Base-by-base conservation (phyloP, 352 stramenopile species). In the Phytophthora pisi region DNA sequence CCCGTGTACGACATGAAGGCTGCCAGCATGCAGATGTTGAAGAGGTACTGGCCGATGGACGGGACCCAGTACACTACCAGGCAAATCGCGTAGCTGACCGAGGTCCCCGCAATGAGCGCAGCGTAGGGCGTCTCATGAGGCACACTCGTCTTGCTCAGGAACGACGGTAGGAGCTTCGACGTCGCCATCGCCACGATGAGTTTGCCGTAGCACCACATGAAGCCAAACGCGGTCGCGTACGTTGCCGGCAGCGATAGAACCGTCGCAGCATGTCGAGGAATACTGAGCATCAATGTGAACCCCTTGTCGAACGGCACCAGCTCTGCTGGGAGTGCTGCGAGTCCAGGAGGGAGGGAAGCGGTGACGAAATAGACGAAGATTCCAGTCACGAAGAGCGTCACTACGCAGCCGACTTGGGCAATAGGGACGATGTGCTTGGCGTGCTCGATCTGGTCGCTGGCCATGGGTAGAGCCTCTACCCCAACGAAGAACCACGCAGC, bases 181-280 rank as follows among this genome's bases (percentile, higher is more conserved):
- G 54, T 72, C 0, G 78, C 80, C 78, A 89, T 86, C 10, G 78
- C 67, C 1, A 70, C 50, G 9, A 89, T 80, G 4, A 89, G 64
- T 46, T 84, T 85, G 1, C 77, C 77, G 55, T 86, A 87, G 31
- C 72, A 82, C 66, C 79, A 86, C 57, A 88, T 83, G 46, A 87
- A 87, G 0, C 76, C 79, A 50, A 79, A 85, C 5, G 74, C 77
- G 3, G 74, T 88, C 2, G 75, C 75, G 60, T 82, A 89, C 1
- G 78, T 89, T 2, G 78, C 80, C 4, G 78, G 78, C 1, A 86
- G 36, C 16, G 78, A 87, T 1, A 86, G 23, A 26, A 85, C 28
- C 4, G 66, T 85, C 1, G 78, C 75, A 3, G 46, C 7, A 2
- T 58, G 28, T 0, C 54, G 47, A 5, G 47, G 47, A 3, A 80